Conservation (phyloP, 768 basidiomycete species). For the Crepidotus variabilis region DNA sequence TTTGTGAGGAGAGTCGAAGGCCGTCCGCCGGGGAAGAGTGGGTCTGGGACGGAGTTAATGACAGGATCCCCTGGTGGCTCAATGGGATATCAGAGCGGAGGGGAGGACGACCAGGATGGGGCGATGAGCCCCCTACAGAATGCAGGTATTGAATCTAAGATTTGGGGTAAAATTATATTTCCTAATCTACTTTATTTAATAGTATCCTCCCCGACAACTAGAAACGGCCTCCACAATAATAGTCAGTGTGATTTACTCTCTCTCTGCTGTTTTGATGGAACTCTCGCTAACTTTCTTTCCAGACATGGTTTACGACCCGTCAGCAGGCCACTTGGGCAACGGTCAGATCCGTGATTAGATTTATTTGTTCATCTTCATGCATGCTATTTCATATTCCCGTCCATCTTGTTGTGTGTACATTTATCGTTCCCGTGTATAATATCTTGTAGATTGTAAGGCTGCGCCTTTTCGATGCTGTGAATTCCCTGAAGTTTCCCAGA, state of each 20-base stretch:
- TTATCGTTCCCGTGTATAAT: too few species aligned
- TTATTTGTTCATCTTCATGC: too few species aligned
- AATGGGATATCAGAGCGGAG: slow-evolving; percentile 15
- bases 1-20: slow-evolving; percentile 64
- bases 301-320: background rate
- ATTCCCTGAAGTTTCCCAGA: too few species aligned
- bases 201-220: background rate
- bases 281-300: background rate
- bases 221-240: background rate
- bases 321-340: background rate
- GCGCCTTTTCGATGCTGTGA: too few species aligned
- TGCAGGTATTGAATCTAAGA: slow-evolving; percentile 12
- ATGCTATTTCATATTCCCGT: too few species aligned
- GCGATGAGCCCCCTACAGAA: slow-evolving; percentile 27
- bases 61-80: slow-evolving; percentile 11
- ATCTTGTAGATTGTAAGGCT: too few species aligned
- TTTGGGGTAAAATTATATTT: background rate
- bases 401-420: too few species aligned
- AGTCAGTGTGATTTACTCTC: background rate
- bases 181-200: background rate
- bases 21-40: slow-evolving; percentile 28
- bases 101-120: slow-evolving; percentile 17
- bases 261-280: background rate
- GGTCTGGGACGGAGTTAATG: slow-evolving; percentile 11
- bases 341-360: background rate